phyloP scores from a whole-genome alignment of 768 basidiomycete species.

The Hemileccinum rubropunctum region DNA sequence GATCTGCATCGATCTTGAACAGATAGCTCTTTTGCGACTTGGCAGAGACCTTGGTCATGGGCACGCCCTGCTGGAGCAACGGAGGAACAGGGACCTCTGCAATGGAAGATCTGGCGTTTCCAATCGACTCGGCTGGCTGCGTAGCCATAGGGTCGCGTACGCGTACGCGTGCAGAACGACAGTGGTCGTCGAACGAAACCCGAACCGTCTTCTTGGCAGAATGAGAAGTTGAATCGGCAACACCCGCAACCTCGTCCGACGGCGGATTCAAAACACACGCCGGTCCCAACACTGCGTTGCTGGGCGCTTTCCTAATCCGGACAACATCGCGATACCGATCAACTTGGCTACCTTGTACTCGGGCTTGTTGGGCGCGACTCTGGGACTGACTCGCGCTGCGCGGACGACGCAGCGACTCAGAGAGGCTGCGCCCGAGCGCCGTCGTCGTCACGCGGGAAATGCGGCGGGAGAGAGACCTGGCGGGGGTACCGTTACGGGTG shows the following conservation, averaged over 20 bases:
- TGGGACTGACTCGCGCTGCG: slow-evolving; percentile 10
- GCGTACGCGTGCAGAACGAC: background rate
- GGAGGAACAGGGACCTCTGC: slow-evolving; percentile 53
- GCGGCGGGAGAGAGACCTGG: slow-evolving; percentile 35
- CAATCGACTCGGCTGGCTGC: background rate
- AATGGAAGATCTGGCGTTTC: slow-evolving; percentile 4
- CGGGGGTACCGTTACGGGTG: slow-evolving; percentile 15
- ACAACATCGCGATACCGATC: background rate
- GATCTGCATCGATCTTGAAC: slow-evolving; percentile 75
- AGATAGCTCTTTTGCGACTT: slow-evolving; percentile 70
- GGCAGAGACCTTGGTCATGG: slow-evolving; percentile 81
- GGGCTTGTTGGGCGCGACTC: background rate
- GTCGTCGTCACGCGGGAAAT: slow-evolving; percentile 33
- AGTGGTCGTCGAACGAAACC: too few species aligned
- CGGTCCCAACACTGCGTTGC: background rate
- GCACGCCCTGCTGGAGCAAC: slow-evolving; percentile 58
- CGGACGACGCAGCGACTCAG: slow-evolving; percentile 17
- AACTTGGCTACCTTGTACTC: too few species aligned
- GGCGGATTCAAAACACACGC: too few species aligned
- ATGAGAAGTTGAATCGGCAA: too few species aligned
- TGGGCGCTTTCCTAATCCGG: slow-evolving; percentile 26
- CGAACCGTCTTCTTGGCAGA: background rate
- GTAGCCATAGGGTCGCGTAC: background rate
- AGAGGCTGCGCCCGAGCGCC: slow-evolving; percentile 30
- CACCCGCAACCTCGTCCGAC: too few species aligned